These are phyloP conservation scores for Zizania latifolia DNA, from an alignment of 176 grass and related monocot species.

Conservation along the genomic window DNA sequence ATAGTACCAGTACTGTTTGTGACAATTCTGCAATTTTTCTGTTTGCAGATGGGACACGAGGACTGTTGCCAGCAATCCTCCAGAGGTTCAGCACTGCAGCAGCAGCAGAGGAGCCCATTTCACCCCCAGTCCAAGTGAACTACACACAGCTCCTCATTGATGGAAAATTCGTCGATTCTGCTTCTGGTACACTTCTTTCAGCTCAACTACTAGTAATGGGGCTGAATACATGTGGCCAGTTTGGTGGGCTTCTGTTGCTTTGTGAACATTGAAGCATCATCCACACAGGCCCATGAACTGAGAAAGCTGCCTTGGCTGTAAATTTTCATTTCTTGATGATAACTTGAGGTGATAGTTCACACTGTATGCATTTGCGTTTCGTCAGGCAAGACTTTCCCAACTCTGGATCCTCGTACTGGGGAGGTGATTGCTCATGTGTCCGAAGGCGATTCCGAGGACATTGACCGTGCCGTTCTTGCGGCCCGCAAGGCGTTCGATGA, in stretches of 20 bases:
- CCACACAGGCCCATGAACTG: not conserved
- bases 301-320: not conserved
- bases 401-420: constrained; percentile 68
- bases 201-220: not conserved
- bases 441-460: constrained; percentile 62
- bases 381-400: constrained; percentile 77
- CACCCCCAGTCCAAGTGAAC: constrained; percentile 66
- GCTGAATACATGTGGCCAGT: not conserved
- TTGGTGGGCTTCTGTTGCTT: not conserved
- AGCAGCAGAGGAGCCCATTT: constrained; percentile 65
- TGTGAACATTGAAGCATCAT: not conserved
- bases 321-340: not conserved
- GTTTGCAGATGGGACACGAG: constrained; percentile 42
- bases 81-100: constrained; percentile 73
- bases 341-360: not conserved
- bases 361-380: not conserved
- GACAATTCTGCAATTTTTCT: constrained; percentile 4
- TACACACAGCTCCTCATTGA: constrained; percentile 81
- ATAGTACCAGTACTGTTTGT: not conserved
- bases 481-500: constrained; percentile 92
- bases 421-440: constrained; percentile 74
- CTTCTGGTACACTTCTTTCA: constrained; percentile 49
- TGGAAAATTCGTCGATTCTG: constrained; percentile 79
- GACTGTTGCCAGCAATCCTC: constrained; percentile 47
- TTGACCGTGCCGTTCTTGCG: constrained; percentile 47